Evolutionary conservation across 2,329 filamentous ascomycete species (phyloP).

Genomic region (Arthrobotrys entomopaga): DNA sequence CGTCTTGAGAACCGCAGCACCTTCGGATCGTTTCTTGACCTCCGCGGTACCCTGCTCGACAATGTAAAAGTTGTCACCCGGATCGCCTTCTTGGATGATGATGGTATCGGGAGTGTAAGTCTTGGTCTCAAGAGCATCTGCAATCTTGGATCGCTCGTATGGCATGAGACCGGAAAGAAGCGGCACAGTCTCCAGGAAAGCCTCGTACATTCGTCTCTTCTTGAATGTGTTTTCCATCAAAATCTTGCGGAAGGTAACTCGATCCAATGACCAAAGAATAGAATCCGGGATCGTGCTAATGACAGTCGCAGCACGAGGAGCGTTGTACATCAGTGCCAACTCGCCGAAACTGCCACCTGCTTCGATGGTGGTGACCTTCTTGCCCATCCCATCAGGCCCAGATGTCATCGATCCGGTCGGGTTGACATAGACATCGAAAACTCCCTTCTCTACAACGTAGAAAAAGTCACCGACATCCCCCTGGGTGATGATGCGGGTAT

Average conservation of each 20-base stretch:
- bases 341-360: slow-evolving; percentile 95
- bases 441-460: slow-evolving; percentile 92
- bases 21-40: slow-evolving; percentile 80
- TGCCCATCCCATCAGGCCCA: slow-evolving; percentile 82
- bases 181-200: slow-evolving; percentile 92
- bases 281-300: slow-evolving; percentile 80
- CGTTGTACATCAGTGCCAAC: slow-evolving; percentile 97
- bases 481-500: slow-evolving; percentile 89
- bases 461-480: slow-evolving; percentile 97
- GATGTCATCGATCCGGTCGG: slow-evolving; percentile 78
- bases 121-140: slow-evolving; percentile 90
- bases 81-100: slow-evolving; percentile 92
- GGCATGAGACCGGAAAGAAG: slow-evolving; percentile 83
- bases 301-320: slow-evolving; percentile 92
- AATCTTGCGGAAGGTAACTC: slow-evolving; percentile 95
- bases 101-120: slow-evolving; percentile 82
- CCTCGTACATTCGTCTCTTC: slow-evolving; percentile 94
- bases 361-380: slow-evolving; percentile 81
- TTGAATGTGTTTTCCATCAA: slow-evolving; percentile 98
- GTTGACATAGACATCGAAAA: slow-evolving; percentile 92
- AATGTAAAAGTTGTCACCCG: slow-evolving; percentile 89
- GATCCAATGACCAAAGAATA: slow-evolving; percentile 92
- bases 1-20: slow-evolving; percentile 74
- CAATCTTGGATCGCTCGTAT: slow-evolving; percentile 97
- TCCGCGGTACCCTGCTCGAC: slow-evolving; percentile 87